phyloP scores from a whole-genome alignment of 2,329 filamentous ascomycete genomes.

The Fusarium sp. region DNA sequence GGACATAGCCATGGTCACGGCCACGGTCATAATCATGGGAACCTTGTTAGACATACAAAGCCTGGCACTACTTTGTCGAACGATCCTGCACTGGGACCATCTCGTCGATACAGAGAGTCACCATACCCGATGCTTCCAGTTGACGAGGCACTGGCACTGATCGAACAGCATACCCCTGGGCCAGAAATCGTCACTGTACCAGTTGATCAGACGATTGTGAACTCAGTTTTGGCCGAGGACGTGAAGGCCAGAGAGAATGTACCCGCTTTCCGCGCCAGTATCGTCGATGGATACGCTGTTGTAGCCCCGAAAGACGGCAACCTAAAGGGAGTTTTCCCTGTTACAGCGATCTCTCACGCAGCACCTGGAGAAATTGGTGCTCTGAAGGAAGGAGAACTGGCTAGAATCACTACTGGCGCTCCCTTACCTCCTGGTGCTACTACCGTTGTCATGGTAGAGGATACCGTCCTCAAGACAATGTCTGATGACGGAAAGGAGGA shows the following conservation, averaged over 20 bases:
- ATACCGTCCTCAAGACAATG: constrained; percentile 79
- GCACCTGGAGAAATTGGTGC: constrained; percentile 73
- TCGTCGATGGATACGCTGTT: constrained; percentile 95
- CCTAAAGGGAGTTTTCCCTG: constrained; percentile 84
- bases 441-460: constrained; percentile 92
- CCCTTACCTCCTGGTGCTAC: constrained; percentile 89
- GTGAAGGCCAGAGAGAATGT: constrained; percentile 84
- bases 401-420: constrained; percentile 93
- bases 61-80: constrained; percentile 70
- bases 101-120: constrained; percentile 81
- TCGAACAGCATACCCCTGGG: constrained; percentile 77
- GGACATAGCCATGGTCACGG: constrained; percentile 64
- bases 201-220: constrained; percentile 75
- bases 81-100: constrained; percentile 69
- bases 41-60: constrained; percentile 78
- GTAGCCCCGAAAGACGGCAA: constrained; percentile 71
- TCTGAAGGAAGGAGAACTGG: constrained; percentile 79
- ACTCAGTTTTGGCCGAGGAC: constrained; percentile 83
- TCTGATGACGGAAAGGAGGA: constrained; percentile 88
- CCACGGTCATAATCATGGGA: constrained; percentile 67
- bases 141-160: constrained; percentile 78
- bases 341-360: constrained; percentile 88
- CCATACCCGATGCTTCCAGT: constrained; percentile 94
- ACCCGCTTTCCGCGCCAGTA: constrained; percentile 93
- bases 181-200: constrained; percentile 67